Percentiles rank a stretch among this genome's conserved stretches.
phyloP scores from a whole-genome alignment of 805 yeast genomes.

The Ogataea pignaliae region DNA sequence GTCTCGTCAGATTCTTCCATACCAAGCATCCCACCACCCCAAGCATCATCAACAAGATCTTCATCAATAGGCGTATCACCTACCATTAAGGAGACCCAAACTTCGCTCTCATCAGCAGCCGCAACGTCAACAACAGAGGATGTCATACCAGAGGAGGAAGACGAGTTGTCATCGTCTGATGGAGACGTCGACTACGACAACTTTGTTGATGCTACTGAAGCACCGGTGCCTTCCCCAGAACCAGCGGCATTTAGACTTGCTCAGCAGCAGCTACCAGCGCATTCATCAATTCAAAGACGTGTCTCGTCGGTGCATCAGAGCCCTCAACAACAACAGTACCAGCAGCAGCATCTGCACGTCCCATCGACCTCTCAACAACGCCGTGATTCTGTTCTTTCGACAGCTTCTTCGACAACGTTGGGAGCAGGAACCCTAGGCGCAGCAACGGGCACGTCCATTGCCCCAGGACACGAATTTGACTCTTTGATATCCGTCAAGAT shows the following conservation, averaged over 20 bases:
- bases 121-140: background rate
- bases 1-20: background rate
- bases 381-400: background rate
- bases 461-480: slow-evolving; percentile 21
- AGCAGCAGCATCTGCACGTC: background rate
- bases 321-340: slow-evolving; percentile 3
- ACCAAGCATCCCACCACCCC: background rate
- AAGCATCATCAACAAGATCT: no score
- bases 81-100: background rate
- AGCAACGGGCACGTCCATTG: slow-evolving; percentile 7
- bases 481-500: slow-evolving; percentile 45
- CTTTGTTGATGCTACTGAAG: slow-evolving; percentile 27
- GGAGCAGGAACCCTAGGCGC: slow-evolving; percentile 30
- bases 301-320: slow-evolving; percentile 12
- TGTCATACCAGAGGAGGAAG: slow-evolving; percentile 16
- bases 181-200: slow-evolving; percentile 11
- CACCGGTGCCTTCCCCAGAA: slow-evolving; percentile 13
- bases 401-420: slow-evolving; percentile 4
- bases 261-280: background rate
- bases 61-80: no score
- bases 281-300: slow-evolving; percentile 4
- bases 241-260: slow-evolving; percentile 2
- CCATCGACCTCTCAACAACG: background rate
- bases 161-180: slow-evolving; percentile 6
- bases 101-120: background rate